Conservation (phyloP, 2,329 filamentous ascomycete species). For the Pezicula neosporulosa region DNA sequence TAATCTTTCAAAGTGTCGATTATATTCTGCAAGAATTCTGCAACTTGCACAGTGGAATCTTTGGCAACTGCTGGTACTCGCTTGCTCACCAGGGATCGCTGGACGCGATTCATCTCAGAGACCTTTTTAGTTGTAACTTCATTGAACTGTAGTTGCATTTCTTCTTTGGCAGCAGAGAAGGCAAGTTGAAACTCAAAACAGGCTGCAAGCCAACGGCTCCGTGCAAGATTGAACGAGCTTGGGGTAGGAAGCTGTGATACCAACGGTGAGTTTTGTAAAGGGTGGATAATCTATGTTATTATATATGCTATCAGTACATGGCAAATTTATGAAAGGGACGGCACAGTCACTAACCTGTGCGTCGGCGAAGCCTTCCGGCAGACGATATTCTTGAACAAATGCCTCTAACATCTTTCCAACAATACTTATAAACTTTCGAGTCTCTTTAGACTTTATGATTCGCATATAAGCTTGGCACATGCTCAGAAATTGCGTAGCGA, state of each 20-base stretch:
- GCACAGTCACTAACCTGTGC: slow-evolving; percentile 40
- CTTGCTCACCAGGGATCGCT: slow-evolving; percentile 54
- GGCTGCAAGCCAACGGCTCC: slow-evolving; percentile 44
- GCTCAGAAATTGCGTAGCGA: not conserved
- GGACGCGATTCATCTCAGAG: slow-evolving; percentile 51
- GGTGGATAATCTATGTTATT: slow-evolving; percentile 49
- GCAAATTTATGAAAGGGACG: slow-evolving; percentile 17
- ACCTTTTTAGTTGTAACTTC: slow-evolving; percentile 44
- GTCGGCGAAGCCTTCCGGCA: slow-evolving; percentile 29
- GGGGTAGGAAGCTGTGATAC: slow-evolving; percentile 38
- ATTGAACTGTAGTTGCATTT: slow-evolving; percentile 38
- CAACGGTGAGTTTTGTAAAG: slow-evolving; percentile 55
- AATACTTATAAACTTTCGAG: slow-evolving; percentile 17
- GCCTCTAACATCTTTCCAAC: slow-evolving; percentile 19
- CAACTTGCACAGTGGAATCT: slow-evolving; percentile 56
- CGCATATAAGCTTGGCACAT: slow-evolving; percentile 16
- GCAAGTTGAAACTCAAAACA: slow-evolving; percentile 49
- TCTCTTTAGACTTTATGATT: slow-evolving; percentile 18
- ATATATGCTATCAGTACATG: slow-evolving; percentile 30
- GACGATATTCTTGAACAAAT: slow-evolving; percentile 16
- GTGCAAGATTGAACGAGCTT: slow-evolving; percentile 27
- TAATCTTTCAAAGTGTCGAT: slow-evolving; percentile 41
- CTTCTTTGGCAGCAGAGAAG: slow-evolving; percentile 37
- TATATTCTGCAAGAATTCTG: slow-evolving; percentile 44
- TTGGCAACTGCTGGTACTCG: slow-evolving; percentile 54